Percentiles rank a stretch among this genome's conserved stretches.
These are phyloP conservation scores for Ogataea trehalophila DNA, from an alignment of 805 yeast genomes.

Conservation along the genomic window DNA sequence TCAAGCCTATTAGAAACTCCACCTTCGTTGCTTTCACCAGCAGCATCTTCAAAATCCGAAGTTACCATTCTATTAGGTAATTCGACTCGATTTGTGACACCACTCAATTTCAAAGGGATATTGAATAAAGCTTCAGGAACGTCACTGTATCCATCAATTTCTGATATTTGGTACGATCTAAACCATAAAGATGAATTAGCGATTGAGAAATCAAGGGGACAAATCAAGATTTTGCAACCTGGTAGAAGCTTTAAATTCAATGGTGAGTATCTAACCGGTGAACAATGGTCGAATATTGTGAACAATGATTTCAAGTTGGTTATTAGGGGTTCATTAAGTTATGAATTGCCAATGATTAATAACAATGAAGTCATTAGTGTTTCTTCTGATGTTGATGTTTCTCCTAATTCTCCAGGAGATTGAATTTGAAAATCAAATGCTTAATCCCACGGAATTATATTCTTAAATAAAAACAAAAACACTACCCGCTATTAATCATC, in stretches of 20 bases:
- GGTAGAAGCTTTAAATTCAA: conserved; percentile 24
- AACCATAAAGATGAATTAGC: conserved; percentile 15
- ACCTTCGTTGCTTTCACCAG: neutral
- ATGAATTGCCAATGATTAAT: conserved; percentile 26
- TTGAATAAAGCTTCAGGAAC: conserved; percentile 10
- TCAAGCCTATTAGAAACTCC: conserved; percentile 9
- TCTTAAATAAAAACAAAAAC: too few relatives aligned
- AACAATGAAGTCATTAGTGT: conserved; percentile 26
- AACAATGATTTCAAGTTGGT: conserved; percentile 25
- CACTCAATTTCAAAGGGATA: conserved; percentile 27
- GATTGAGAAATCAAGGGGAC: conserved; percentile 21
- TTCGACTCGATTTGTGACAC: conserved; percentile 25
- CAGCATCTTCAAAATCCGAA: conserved; percentile 13
- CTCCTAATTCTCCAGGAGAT: conserved; percentile 4
- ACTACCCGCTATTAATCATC: neutral
- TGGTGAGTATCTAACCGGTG: conserved; percentile 19
- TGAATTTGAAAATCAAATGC: neutral
- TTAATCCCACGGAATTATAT: too few relatives aligned
- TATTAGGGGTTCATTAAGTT: conserved; percentile 30
- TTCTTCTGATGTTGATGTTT: conserved; percentile 22
- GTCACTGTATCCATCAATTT: conserved; percentile 7
- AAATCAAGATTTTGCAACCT: conserved; percentile 28
- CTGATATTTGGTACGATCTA: conserved; percentile 19
- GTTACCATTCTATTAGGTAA: conserved; percentile 31
- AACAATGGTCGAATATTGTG: conserved; percentile 28